Conservation (phyloP, 2,329 filamentous ascomycete species). For the Dactylellina cionopaga region DNA sequence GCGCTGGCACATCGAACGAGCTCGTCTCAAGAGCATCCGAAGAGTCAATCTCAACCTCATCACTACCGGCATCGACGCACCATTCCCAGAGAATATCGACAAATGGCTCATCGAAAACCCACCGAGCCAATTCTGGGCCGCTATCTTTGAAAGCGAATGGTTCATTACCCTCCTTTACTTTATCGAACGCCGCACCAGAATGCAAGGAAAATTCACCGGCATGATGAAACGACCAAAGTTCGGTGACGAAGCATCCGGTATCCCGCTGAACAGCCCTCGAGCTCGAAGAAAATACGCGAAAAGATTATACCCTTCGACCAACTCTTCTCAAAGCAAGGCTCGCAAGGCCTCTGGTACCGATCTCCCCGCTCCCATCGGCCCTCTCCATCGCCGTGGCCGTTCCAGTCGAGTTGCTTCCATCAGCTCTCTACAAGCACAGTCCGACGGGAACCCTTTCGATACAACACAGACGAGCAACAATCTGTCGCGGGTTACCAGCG, state of each 20-base stretch:
- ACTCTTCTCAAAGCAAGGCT: neutral
- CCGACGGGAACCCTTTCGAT: neutral
- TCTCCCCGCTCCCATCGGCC: neutral
- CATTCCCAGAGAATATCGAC: slow-evolving; percentile 39
- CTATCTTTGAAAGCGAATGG: slow-evolving; percentile 44
- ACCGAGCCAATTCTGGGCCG: slow-evolving; percentile 39
- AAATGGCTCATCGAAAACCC: slow-evolving; percentile 25
- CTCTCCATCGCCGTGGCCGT: slow-evolving; percentile 4
- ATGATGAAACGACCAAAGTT: slow-evolving; percentile 45
- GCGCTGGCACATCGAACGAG: slow-evolving; percentile 38
- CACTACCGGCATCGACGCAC: slow-evolving; percentile 20
- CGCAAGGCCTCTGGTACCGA: neutral
- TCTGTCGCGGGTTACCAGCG: neutral
- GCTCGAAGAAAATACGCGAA: slow-evolving; percentile 35
- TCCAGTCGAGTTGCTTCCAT: slow-evolving; percentile 7
- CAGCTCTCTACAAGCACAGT: neutral
- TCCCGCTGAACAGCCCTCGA: slow-evolving; percentile 39
- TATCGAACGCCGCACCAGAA: slow-evolving; percentile 29
- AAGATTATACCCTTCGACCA: neutral
- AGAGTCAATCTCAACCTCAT: slow-evolving; percentile 15
- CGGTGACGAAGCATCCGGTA: slow-evolving; percentile 39
- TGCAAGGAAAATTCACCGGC: slow-evolving; percentile 36
- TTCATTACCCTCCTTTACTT: slow-evolving; percentile 32
- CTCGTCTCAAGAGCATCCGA: slow-evolving; percentile 18
- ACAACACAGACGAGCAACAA: neutral